These are phyloP conservation scores for Geranium brycei DNA, from an alignment of 345 rosid genomes.

Conservation along the genomic window DNA sequence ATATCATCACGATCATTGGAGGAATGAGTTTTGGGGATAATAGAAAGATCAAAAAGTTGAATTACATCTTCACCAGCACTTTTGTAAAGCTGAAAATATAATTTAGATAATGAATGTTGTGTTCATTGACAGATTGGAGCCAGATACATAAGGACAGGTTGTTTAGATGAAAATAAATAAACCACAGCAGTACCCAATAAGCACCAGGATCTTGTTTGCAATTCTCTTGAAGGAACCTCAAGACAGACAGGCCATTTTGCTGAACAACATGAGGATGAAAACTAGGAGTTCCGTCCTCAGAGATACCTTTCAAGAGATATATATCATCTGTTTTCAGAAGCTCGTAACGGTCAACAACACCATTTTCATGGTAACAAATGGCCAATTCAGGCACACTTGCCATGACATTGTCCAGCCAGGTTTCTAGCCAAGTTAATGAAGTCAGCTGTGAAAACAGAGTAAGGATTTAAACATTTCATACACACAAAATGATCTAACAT, in stretches of 20 bases:
- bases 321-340: slow-evolving; percentile 91
- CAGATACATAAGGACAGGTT: background rate
- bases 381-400: slow-evolving; percentile 98
- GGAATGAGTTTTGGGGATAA: slow-evolving; percentile 55
- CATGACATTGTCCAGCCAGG: slow-evolving; percentile 98
- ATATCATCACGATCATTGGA: slow-evolving; percentile 37
- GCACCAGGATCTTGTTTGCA: slow-evolving; percentile 98
- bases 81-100: slow-evolving; percentile 61
- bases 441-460: slow-evolving; percentile 41
- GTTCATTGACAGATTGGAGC: slow-evolving; percentile 2
- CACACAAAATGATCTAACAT: slow-evolving; percentile 7
- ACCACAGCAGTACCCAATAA: slow-evolving; percentile 53
- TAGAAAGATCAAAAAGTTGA: slow-evolving; percentile 87
- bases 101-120: slow-evolving; percentile 5
- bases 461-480: slow-evolving; percentile 1
- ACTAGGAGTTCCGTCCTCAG: slow-evolving; percentile 92
- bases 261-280: slow-evolving; percentile 93
- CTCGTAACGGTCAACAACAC: slow-evolving; percentile 91
- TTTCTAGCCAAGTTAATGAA: slow-evolving; percentile 90
- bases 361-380: slow-evolving; percentile 84
- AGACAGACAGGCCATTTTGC: slow-evolving; percentile 83
- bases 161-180: slow-evolving; percentile 2
- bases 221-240: slow-evolving; percentile 87
- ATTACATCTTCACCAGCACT: slow-evolving; percentile 86
- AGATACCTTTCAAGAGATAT: slow-evolving; percentile 69